A percentile compares a stretch with the other conserved stretches of the same genome.
Conservation (phyloP, 495 filamentous ascomycete genomes). For the Lophiostoma macrostomum region DNA sequence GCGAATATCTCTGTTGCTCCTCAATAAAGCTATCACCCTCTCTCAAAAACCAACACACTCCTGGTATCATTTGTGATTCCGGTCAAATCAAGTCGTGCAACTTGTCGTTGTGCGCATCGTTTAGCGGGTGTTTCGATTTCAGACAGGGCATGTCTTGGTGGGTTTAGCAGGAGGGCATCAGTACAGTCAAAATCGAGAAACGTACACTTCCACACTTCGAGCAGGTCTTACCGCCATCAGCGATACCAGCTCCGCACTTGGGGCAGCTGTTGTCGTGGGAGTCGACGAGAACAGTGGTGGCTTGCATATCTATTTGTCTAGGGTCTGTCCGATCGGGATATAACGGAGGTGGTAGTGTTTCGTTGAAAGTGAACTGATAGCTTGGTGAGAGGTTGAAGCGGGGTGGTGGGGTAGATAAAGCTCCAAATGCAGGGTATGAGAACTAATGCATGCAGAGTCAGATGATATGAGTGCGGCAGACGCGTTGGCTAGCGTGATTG, state of each 20-base stretch:
- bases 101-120: too few species aligned
- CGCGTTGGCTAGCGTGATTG: slow-evolving; percentile 9
- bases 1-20: too few species aligned
- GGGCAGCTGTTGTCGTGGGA: slow-evolving; percentile 38
- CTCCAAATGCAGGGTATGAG: slow-evolving; percentile 10
- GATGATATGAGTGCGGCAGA: slow-evolving; percentile 13
- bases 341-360: background rate
- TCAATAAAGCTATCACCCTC: too few species aligned
- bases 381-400: background rate
- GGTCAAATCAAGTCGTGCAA: too few species aligned
- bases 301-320: slow-evolving; percentile 8
- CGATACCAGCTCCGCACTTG: slow-evolving; percentile 39
- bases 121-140: too few species aligned
- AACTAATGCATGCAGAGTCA: slow-evolving; percentile 18
- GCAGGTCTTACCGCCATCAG: slow-evolving; percentile 41
- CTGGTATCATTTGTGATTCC: too few species aligned
- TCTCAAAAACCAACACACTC: too few species aligned
- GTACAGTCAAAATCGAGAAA: too few species aligned
- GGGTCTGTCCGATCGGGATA: too few species aligned
- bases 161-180: too few species aligned
- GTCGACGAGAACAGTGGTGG: slow-evolving; percentile 17
- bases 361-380: background rate
- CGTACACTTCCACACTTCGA: slow-evolving; percentile 41
- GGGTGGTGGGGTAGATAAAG: slow-evolving; percentile 29
- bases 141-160: too few species aligned